phyloP scores from a whole-genome alignment of 2,329 filamentous ascomycete genomes.

The Fusarium sp. region DNA sequence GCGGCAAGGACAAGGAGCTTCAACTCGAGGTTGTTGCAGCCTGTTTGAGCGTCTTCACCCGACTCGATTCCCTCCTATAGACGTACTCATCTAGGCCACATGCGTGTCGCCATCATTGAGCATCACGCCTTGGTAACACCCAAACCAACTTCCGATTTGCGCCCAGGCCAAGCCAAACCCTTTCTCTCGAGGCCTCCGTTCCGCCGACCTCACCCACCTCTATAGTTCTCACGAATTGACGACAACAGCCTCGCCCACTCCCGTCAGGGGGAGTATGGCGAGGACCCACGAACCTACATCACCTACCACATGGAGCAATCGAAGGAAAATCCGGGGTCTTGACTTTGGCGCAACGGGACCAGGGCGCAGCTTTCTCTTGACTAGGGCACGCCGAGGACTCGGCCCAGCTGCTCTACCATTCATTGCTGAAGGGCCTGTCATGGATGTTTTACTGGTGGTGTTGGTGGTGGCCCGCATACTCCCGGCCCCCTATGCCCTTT shows the following conservation, averaged over 20 bases:
- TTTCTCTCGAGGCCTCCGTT: conserved; percentile 28
- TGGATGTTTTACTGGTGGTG: conserved; percentile 26
- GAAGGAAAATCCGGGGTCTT: conserved; percentile 27
- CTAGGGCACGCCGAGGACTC: conserved; percentile 19
- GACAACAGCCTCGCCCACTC: conserved; percentile 25
- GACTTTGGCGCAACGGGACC: conserved; percentile 14
- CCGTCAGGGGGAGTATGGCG: conserved; percentile 15
- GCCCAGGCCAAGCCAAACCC: conserved; percentile 28
- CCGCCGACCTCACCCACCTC: conserved; percentile 23
- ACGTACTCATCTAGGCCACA: conserved; percentile 3
- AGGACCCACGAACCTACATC: conserved; percentile 17
- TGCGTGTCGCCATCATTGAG: conserved; percentile 22
- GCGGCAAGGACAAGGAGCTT: conserved; percentile 90
- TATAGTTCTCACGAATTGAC: conserved; percentile 26
- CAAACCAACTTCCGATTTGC: conserved; percentile 26
- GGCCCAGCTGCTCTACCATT: conserved; percentile 13
- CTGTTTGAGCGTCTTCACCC: conserved; percentile 96
- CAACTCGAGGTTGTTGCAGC: conserved; percentile 97
- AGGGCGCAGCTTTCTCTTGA: conserved; percentile 11
- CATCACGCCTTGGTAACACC: conserved; percentile 24
- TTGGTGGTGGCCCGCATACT: conserved; percentile 24
- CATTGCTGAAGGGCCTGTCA: conserved; percentile 13
- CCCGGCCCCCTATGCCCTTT: conserved; percentile 21
- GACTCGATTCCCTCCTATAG: conserved; percentile 94
- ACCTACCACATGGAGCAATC: conserved; percentile 30